Base-by-base conservation (phyloP, 768 basidiomycete genomes). In the Xerocomellus amylosporus region DNA sequence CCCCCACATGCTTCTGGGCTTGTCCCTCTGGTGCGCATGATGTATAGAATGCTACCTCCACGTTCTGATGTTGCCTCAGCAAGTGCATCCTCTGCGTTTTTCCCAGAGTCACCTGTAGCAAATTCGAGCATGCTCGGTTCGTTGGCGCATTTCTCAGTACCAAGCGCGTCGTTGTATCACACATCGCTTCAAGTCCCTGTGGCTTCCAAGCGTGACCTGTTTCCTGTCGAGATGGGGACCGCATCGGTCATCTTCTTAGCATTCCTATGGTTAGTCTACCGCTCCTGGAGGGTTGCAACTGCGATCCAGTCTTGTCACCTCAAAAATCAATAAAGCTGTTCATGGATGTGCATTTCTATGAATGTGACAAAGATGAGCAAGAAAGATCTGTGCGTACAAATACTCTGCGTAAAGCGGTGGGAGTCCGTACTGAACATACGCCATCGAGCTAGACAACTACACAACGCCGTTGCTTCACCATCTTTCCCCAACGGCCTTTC, bases 401-500 rank as follows among this genome's bases (percentile, higher is more conserved):
- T 64, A 64, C 62, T 51, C 55, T 49, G 63, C 40, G 58, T 36
- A 55, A 63, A 54, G 44, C 39, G 19, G 46, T 14, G 46, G 1
- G 37, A 39, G 55, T 54, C 60, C 57, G 44, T 50, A 50, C 55
- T 19, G 60, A 58, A 54, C 47, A 37, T 46, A 24, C 26, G 49
- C 51, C 44, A 41, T 51, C n/a, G 10, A 40, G 45, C 55, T 67
- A 71, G 56, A 71, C 71, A 19, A 93, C 76, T 43, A 93, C 80
- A 75, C 93, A 95, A 64, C 82, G 80, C 73, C 79, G 79, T 66
- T 83, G 76, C 70, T 79, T 85, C 45, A 83, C 80, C 61, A 81
- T 84, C 74, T 87, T 86, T 31, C 84, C 82, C 85, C 89, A 88
- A 48, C 81, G 77, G 19, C 87, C 84, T 60, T 79, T 86, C 84